Conservation (phyloP, 1,284 basidiomycete species). For the Xerocomus alliaceus region DNA sequence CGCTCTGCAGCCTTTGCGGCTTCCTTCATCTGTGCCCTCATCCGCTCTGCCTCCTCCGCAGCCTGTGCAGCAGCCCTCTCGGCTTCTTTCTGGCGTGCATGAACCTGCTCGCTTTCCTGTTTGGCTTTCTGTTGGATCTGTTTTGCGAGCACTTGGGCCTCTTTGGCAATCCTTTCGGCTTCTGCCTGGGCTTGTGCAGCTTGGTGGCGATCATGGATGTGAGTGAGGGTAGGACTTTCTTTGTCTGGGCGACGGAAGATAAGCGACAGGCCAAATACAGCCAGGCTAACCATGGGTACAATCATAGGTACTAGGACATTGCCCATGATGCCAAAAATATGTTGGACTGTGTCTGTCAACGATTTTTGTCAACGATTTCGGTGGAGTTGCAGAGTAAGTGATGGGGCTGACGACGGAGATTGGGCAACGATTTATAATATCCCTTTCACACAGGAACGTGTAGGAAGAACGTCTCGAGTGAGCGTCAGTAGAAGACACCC, state of each 20-base stretch:
- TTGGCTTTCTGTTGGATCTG: conserved; percentile 2
- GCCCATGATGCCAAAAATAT: neutral
- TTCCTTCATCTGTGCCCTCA: conserved; percentile 18
- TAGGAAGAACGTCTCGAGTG: no score
- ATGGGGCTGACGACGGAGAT: no score
- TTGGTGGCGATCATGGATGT: neutral
- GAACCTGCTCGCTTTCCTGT: conserved; percentile 9
- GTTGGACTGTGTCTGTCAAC: no score
- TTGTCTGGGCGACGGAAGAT: neutral
- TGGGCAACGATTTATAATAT: no score
- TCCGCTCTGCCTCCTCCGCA: neutral
- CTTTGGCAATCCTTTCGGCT: conserved; percentile 16
- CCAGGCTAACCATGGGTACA: neutral
- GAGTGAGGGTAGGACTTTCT: neutral
- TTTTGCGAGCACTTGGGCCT: neutral
- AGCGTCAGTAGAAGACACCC: no score
- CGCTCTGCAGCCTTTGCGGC: neutral
- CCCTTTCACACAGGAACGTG: no score
- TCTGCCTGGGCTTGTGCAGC: neutral
- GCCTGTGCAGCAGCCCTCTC: conserved; percentile 7
- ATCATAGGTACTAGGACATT: neutral
- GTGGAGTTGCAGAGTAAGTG: no score
- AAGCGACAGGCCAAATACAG: neutral
- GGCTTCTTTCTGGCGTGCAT: conserved; percentile 21
- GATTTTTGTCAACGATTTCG: no score